phyloP scores from a whole-genome alignment of 2,329 filamentous ascomycete genomes.

The Diplocarpon rosae region DNA sequence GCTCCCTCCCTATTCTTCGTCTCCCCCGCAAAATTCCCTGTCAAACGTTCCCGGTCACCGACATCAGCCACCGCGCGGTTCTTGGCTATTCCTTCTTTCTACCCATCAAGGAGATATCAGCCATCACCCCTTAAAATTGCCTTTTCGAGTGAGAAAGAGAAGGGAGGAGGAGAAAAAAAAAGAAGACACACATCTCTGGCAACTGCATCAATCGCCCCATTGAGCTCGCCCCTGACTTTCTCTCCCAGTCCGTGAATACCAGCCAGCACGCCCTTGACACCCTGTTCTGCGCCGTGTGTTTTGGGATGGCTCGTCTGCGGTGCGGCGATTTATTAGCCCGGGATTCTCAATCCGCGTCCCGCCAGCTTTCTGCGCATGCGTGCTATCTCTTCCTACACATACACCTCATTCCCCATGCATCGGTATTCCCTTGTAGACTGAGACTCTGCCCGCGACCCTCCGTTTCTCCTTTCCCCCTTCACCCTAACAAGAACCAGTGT shows the following conservation, averaged over 20 bases:
- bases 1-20: slow-evolving; percentile 20
- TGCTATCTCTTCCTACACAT: no score
- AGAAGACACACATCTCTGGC: slow-evolving; percentile 8
- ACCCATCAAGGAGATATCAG: not conserved
- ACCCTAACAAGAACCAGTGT: no score
- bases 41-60: slow-evolving; percentile 14
- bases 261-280: slow-evolving; percentile 9
- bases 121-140: not conserved
- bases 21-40: slow-evolving; percentile 10
- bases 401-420: no score
- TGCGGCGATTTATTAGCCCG: no score
- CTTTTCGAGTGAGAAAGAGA: no score
- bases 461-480: no score
- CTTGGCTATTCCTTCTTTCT: slow-evolving; percentile 13
- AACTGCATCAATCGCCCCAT: slow-evolving; percentile 10
- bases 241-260: slow-evolving; percentile 15
- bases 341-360: no score
- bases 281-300: not conserved
- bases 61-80: slow-evolving; percentile 14
- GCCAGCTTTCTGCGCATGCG: no score
- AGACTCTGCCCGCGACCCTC: no score
- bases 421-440: no score
- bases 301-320: no score
- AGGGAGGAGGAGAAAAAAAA: not conserved
- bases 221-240: slow-evolving; percentile 15